These are phyloP conservation scores for Saccharomycopsis phalli DNA, from an alignment of 1,139 yeast genomes.

Conservation along the genomic window DNA sequence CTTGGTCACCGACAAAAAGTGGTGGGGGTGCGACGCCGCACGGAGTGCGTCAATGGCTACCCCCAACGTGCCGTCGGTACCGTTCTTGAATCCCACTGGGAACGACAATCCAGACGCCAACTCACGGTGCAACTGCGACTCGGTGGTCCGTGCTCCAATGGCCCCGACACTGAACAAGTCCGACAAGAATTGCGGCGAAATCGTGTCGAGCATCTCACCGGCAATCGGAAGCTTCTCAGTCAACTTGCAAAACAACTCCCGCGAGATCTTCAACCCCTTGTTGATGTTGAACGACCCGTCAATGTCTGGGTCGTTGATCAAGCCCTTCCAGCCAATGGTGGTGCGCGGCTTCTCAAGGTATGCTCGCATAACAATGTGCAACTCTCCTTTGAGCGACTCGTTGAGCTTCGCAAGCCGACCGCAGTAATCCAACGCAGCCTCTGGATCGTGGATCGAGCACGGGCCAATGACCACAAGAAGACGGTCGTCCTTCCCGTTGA, in stretches of 20 bases:
- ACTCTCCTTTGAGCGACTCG: constrained; percentile 60
- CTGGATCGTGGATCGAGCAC: constrained; percentile 92
- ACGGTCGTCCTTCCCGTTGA: constrained; percentile 74
- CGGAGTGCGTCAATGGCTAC: constrained; percentile 92
- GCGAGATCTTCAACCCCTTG: constrained; percentile 83
- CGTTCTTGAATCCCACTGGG: constrained; percentile 97
- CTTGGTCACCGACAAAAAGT: constrained; percentile 87
- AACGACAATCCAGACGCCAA: constrained; percentile 90
- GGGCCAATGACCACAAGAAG: constrained; percentile 85
- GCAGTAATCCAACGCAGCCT: constrained; percentile 86
- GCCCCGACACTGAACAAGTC: constrained; percentile 93
- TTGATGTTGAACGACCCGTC: constrained; percentile 91
- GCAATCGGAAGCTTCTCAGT: constrained; percentile 86
- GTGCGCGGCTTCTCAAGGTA: constrained; percentile 97
- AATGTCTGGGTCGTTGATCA: constrained; percentile 94
- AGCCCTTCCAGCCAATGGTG: constrained; percentile 98
- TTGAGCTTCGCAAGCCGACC: constrained; percentile 50
- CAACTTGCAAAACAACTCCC: constrained; percentile 77
- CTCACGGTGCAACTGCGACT: constrained; percentile 93
- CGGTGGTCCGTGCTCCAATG: constrained; percentile 96
- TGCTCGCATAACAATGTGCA: constrained; percentile 91
- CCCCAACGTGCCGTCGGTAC: constrained; percentile 88
- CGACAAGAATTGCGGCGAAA: constrained; percentile 86
- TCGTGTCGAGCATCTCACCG: constrained; percentile 95
- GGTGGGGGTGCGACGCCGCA: constrained; percentile 90